A percentile compares a stretch with the other conserved stretches of the same genome.
phyloP scores from a whole-genome alignment of 352 stramenopile species.

The Globisporangium paroecandrum region DNA sequence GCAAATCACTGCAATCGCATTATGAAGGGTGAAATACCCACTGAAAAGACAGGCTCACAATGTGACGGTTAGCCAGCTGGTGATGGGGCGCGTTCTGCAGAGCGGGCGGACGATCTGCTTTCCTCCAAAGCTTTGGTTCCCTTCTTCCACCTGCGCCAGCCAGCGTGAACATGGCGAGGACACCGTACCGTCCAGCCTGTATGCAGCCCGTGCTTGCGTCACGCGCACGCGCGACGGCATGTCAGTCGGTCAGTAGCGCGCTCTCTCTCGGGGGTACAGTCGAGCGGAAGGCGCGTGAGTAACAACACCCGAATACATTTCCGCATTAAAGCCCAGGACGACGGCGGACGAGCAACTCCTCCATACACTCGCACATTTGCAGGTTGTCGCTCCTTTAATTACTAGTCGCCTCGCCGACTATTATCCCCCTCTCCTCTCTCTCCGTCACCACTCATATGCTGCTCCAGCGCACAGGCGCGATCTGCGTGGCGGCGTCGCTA shows the following conservation, averaged over 20 bases:
- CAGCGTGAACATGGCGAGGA: neutral
- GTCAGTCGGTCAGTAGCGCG: neutral
- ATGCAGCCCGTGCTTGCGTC: neutral
- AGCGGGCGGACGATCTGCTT: neutral
- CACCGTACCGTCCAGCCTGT: too few relatives aligned
- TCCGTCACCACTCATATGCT: neutral
- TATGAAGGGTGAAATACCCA: neutral
- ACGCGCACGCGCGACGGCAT: neutral
- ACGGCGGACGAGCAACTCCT: neutral
- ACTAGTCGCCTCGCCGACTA: neutral
- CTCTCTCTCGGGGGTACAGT: neutral
- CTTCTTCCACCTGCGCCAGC: neutral
- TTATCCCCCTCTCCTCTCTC: neutral
- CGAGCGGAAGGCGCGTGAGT: slow-evolving; percentile 1
- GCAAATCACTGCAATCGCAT: neutral
- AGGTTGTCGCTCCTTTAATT: neutral
- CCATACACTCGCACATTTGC: neutral
- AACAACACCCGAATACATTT: neutral
- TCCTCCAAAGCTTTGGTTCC: neutral
- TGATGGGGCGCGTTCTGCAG: neutral
- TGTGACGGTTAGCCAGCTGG: neutral
- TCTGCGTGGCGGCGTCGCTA: neutral
- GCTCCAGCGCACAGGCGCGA: neutral
- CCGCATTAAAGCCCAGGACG: neutral
- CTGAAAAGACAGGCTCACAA: neutral